Conservation (phyloP, 2,329 filamentous ascomycete species). For the Beauveria varroae region DNA sequence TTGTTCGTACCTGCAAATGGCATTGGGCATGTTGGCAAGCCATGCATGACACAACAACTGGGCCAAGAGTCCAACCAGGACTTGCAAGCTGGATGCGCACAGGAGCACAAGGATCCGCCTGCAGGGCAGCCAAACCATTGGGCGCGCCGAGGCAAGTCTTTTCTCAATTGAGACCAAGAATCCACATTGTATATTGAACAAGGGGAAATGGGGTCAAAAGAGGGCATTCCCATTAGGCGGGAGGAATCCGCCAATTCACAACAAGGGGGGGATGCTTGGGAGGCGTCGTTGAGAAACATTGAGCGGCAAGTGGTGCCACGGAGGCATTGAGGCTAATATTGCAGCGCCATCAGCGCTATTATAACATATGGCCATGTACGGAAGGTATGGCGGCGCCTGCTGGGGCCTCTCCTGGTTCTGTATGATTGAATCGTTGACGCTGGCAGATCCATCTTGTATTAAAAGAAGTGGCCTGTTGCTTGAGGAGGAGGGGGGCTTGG, state of each 20-base stretch:
- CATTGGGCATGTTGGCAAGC: neutral
- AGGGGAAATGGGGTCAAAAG: neutral
- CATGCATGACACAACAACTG: neutral
- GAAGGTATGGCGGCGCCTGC: neutral
- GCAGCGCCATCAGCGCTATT: neutral
- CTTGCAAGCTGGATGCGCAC: neutral
- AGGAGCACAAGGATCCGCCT: neutral
- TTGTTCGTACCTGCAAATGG: neutral
- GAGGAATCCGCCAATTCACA: no score
- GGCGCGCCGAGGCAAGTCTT: no score
- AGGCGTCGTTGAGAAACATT: neutral
- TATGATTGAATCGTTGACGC: neutral
- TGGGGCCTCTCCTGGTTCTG: neutral
- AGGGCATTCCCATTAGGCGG: no score
- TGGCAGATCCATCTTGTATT: no score
- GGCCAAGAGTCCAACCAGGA: no score
- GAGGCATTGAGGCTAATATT: neutral
- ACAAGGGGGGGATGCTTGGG: neutral
- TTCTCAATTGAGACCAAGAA: no score
- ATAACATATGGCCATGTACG: neutral
- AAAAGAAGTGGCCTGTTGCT: no score
- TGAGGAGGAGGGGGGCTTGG: no score
- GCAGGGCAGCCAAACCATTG: neutral
- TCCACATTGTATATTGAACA: neutral
- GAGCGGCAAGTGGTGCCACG: conserved; percentile 1